Base-by-base conservation (phyloP, 352 stramenopile genomes). In the Globisporangium emineosum region DNA sequence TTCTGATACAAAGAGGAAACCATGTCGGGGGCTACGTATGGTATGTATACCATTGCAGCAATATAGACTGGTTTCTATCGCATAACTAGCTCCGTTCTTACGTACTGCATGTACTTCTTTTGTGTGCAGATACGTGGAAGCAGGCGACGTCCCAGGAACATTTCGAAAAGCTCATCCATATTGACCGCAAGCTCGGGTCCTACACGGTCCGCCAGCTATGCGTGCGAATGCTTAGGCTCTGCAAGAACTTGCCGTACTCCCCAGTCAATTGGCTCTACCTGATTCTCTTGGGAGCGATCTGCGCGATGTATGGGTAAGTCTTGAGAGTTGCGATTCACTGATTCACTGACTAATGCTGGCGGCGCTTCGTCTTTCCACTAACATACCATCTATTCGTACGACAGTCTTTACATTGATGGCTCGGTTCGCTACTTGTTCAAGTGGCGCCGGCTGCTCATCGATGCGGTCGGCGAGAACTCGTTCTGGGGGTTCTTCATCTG, bases 221-320 rank as follows among this genome's bases (percentile, higher is more conserved):
- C 35, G 71, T 90, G 21, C 69, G 69, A 4, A 86, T 77, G 42
- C 77, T 91, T 12, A 68, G 70, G 32, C 49, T 93, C 50, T 93
- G 82, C 70, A 89, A 88, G 60, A 84, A 89, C 57, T 52, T 94
- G n/a, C 84, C 86, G 23, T 87, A 92, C 52, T 94, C 86, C 32
- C 86, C 82, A 0, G 83, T 91, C 29, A 94, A 81, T 57, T 94
- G 86, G 86, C 69, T 92, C 21, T 94, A 88, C 45, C 66, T 94
- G 40, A 72, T 79, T 37, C 70, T 88, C 7, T 63, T 94, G 9
- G 82, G 86, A 8, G 68, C 65, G 2, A 59, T 89, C 53, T 77
- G 82, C 17, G 84, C 84, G 37, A 47, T 88, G 13, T 89, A 88
- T 57, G 83, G 81, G 85, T 93, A 74, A 12, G 4, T 21, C 5